phyloP scores from a whole-genome alignment of 352 stramenopile genomes.

The Globisporangium acanthophoron region DNA sequence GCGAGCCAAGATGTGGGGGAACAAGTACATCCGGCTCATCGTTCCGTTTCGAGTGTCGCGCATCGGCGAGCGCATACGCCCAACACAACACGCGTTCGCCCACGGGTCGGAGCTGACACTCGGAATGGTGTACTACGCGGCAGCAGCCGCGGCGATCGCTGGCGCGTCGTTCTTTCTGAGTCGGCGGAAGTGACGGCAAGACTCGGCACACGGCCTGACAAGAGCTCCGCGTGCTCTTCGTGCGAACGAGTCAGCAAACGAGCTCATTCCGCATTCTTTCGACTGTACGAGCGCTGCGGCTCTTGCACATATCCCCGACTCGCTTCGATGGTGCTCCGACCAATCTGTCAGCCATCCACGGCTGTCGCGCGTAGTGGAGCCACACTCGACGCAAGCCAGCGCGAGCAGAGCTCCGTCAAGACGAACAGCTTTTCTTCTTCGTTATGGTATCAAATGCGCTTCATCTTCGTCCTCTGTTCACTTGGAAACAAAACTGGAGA shows the following conservation, averaged over 20 bases:
- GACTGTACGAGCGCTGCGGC: too few species aligned
- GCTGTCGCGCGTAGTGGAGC: too few species aligned
- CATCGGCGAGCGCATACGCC: conserved; percentile 15
- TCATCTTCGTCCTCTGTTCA: background rate
- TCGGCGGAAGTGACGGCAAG: conserved; percentile 39
- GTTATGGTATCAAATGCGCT: background rate
- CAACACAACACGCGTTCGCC: conserved; percentile 32
- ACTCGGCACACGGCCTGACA: background rate
- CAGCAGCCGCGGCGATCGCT: conserved; percentile 66
- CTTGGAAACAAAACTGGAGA: too few species aligned
- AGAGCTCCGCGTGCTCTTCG: too few species aligned
- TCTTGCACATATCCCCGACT: background rate
- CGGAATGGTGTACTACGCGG: conserved; percentile 77
- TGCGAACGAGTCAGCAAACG: background rate
- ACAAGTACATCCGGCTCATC: conserved; percentile 80
- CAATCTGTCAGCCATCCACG: background rate
- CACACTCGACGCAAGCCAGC: background rate
- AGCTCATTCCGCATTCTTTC: too few species aligned
- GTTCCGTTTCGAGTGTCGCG: conserved; percentile 42
- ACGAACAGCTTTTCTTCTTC: background rate
- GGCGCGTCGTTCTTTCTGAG: conserved; percentile 77
- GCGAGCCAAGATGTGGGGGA: conserved; percentile 68
- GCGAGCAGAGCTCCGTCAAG: background rate
- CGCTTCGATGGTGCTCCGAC: background rate
- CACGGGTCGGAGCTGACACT: conserved; percentile 46